phyloP scores from a whole-genome alignment of 495 filamentous ascomycete genomes.

The Lasiosphaeriaceae sp. region DNA sequence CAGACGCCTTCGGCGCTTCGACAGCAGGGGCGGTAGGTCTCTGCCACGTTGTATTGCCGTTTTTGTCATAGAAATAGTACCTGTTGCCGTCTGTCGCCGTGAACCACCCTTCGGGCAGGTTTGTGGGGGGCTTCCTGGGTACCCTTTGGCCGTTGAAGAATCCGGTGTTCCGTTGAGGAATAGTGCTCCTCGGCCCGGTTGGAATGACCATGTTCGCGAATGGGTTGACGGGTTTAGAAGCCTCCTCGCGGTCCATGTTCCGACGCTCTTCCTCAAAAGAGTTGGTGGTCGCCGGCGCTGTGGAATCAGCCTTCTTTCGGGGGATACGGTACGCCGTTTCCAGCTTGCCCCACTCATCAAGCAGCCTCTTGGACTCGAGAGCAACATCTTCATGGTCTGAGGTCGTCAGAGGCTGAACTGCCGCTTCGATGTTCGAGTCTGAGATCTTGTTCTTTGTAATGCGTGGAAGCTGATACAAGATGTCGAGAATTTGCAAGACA shows the following conservation, averaged over 20 bases:
- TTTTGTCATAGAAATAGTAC: conserved; percentile 76
- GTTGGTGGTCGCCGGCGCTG: conserved; percentile 38
- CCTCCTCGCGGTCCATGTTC: conserved; percentile 58
- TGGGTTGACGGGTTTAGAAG: conserved; percentile 22
- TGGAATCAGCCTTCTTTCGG: conserved; percentile 56
- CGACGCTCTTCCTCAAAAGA: conserved; percentile 64
- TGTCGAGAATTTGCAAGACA: conserved; percentile 82
- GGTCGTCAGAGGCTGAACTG: conserved; percentile 63
- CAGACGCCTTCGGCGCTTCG: conserved; percentile 59
- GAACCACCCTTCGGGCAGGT: conserved; percentile 80
- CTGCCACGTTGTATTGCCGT: conserved; percentile 74
- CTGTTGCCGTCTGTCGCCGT: conserved; percentile 55
- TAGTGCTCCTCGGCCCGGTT: conserved; percentile 62
- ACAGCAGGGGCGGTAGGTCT: conserved; percentile 64
- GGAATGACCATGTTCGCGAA: conserved; percentile 43
- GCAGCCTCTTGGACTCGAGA: conserved; percentile 61
- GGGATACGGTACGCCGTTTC: conserved; percentile 95
- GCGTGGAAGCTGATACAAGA: conserved; percentile 82
- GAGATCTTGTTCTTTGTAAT: conserved; percentile 96
- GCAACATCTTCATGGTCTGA: conserved; percentile 73
- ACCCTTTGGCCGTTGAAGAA: conserved; percentile 55
- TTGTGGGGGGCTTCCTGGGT: conserved; percentile 49
- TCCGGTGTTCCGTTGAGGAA: conserved; percentile 57
- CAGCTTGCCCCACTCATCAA: conserved; percentile 84
- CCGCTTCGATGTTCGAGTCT: conserved; percentile 90